Percentiles rank a stretch among this genome's conserved stretches.
Conservation (phyloP, 129 eudicot genomes). For the Mikania micrantha region DNA sequence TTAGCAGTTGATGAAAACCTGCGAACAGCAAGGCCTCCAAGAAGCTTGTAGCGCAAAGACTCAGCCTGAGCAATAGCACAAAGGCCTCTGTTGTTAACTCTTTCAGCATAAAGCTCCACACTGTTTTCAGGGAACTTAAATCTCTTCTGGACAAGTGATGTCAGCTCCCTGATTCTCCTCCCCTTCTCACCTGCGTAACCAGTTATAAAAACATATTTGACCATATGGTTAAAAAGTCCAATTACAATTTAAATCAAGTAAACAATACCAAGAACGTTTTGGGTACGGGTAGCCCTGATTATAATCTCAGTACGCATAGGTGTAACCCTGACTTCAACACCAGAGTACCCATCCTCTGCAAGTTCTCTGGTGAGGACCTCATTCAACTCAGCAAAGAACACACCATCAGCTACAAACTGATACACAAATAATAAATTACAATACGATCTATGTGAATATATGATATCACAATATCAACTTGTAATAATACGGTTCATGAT, state of each 20-base stretch:
- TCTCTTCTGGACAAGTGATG: conserved; percentile 64
- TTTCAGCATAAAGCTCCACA: conserved; percentile 72
- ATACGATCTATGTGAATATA: not conserved
- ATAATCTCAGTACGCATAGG: conserved; percentile 16
- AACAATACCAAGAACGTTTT: conserved; percentile 8
- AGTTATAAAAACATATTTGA: not conserved
- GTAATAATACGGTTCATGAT: not conserved
- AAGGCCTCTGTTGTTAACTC: conserved; percentile 67
- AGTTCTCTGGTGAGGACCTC: not conserved
- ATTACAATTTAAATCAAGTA: not conserved
- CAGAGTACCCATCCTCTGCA: conserved; percentile 12
- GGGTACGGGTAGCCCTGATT: conserved; percentile 16
- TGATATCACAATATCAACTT: not conserved
- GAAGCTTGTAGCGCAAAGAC: conserved; percentile 69
- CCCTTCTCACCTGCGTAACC: conserved; percentile 60
- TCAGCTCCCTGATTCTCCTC: conserved; percentile 67
- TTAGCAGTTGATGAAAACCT: conserved; percentile 20
- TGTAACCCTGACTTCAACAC: conserved; percentile 9
- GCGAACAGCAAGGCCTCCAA: conserved; percentile 69
- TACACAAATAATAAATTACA: not conserved
- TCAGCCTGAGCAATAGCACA: conserved; percentile 69
- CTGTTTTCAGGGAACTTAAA: conserved; percentile 62
- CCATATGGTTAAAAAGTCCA: not conserved
- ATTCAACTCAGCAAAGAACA: conserved; percentile 3
- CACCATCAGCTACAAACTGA: conserved; percentile 1